Evolutionary conservation across 495 filamentous ascomycete genomes (phyloP).

Genomic region (Podospora pseudopauciseta): DNA sequence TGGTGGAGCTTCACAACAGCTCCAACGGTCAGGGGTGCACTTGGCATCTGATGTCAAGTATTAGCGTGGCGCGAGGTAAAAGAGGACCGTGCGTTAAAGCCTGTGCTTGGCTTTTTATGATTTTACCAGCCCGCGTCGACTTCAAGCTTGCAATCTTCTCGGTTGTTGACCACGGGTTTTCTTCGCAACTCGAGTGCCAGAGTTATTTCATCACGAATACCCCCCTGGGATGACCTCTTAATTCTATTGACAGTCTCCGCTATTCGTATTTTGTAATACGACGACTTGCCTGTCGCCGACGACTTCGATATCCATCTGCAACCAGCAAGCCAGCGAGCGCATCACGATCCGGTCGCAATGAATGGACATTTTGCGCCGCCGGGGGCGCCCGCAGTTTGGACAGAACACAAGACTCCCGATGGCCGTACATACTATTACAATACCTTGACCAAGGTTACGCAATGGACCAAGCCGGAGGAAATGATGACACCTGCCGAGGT

Average conservation of each 20-base stretch:
- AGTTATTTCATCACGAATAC: neutral
- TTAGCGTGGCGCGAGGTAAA: neutral
- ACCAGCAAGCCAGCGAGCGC: neutral
- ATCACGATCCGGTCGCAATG: constrained; percentile 44
- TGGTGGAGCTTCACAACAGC: constrained; percentile 1
- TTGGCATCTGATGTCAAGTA: neutral
- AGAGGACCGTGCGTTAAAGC: neutral
- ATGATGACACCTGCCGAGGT: constrained; percentile 88
- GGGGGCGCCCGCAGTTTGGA: constrained; percentile 59
- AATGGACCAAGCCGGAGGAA: constrained; percentile 91
- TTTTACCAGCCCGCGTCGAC: constrained; percentile 12
- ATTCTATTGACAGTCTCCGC: neutral
- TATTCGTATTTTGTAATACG: neutral
- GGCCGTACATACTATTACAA: constrained; percentile 96
- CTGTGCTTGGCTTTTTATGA: constrained; percentile 4
- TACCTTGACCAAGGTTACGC: constrained; percentile 75
- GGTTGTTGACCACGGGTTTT: neutral
- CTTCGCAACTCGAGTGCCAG: neutral
- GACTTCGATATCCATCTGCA: neutral
- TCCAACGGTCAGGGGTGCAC: neutral
- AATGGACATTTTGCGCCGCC: constrained; percentile 53
- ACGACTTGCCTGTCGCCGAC: neutral
- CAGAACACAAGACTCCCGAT: constrained; percentile 77
- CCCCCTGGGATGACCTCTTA: neutral
- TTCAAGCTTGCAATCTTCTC: neutral